Evolutionary conservation across 306 rosid genomes (phyloP), one percentile per base, ranked within the genome.

Genomic region (Rosa rugosa): DNA sequence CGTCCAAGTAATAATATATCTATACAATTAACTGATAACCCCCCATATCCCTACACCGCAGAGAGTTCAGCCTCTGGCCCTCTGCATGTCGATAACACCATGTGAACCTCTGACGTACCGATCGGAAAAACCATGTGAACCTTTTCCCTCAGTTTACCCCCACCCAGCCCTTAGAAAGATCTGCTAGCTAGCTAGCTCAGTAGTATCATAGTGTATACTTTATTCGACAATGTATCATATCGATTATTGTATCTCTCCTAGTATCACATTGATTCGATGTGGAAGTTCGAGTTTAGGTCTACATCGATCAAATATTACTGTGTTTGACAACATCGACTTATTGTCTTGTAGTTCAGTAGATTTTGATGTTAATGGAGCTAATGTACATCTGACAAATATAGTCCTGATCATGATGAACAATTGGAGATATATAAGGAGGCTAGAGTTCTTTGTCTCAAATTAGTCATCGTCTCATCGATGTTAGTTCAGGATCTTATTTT

Each of bases 81-180:
- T 31, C 22, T 64, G 69, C 45, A 64, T 64, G 20, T 62, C 40
- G 25, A 60, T 4, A 60, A 23, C 36, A 23, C 67, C 67, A 60
- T 62, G 68, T 27, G 68, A 62, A 62, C 40, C 68, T 62, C 68
- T 62, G 68, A 25, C 18, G 20, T 2, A 20, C 36, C 17, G 40
- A 22, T 54, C 62, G 62, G 36, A 27, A 27, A 11, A 65, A 65
- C 70, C 68, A 65, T 65, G 70, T 65, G 70, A 65, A 36, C 45
- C 23, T 34, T 17, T 65, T 16, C 4, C 70, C 70, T 16, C 67
- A 60, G 16, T 11, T 23, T 60, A 3, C 8, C 22, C 57, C 57
- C 57, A 16, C 11, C 23, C 60, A 54, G 60, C 27, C 62, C 23
- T n/a, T 3, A 3, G 62, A 54, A 13, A 59, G 68, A 62, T 62